A percentile compares a stretch with the other conserved stretches of the same genome.
Evolutionary conservation across 371 early-diverging fungal species (phyloP).

Genomic region (Actinomucor elegans): DNA sequence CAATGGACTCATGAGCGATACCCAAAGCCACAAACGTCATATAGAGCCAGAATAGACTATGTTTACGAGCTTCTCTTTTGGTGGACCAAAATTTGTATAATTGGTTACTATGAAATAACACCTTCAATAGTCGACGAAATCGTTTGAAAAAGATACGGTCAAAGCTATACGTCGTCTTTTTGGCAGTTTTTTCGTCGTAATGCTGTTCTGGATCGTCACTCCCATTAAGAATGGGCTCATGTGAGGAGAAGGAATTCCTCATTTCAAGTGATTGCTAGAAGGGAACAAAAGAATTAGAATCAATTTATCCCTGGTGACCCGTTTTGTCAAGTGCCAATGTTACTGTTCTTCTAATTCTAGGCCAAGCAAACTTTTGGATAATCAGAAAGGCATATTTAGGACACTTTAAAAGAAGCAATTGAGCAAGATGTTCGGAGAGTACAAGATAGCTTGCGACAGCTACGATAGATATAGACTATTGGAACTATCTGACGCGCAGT

Average conservation of each 20-base stretch:
- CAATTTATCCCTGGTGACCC: too few species aligned
- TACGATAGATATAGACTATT: too few species aligned
- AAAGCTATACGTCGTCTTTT: slow-evolving; percentile 24
- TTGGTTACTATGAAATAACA: slow-evolving; percentile 36
- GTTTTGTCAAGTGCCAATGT: too few species aligned
- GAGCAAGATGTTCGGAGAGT: too few species aligned
- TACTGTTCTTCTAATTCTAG: too few species aligned
- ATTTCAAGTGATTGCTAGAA: too few species aligned
- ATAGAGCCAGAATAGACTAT: slow-evolving; percentile 50
- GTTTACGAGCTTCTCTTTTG: slow-evolving; percentile 25
- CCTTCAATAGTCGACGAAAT: slow-evolving; percentile 35
- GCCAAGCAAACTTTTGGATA: too few species aligned
- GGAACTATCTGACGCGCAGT: too few species aligned
- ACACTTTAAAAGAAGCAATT: too few species aligned
- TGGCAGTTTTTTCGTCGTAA: background rate
- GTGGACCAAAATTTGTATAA: slow-evolving; percentile 16
- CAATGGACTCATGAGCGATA: slow-evolving; percentile 56
- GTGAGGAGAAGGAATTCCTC: slow-evolving; percentile 8
- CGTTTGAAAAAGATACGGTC: slow-evolving; percentile 53
- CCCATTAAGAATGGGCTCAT: slow-evolving; percentile 6
- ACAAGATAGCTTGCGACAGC: too few species aligned
- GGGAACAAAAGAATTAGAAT: too few species aligned
- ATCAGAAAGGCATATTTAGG: too few species aligned
- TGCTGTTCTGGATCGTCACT: background rate
- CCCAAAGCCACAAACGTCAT: slow-evolving; percentile 42